Evolutionary conservation across 2,329 filamentous ascomycete genomes (phyloP).

Genomic region (Phialocephala subalpina): DNA sequence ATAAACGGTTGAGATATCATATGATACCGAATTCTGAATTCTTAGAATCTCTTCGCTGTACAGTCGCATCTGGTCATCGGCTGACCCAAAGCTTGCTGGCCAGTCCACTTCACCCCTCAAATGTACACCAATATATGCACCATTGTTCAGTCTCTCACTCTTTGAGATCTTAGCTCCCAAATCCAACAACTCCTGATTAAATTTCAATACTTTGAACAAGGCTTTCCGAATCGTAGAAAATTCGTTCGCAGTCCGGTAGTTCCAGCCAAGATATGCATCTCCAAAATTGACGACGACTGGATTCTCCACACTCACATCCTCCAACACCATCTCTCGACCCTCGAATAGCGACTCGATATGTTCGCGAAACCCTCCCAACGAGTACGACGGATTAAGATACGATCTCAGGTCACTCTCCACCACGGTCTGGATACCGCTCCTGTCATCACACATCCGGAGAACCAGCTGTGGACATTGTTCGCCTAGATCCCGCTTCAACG

Average conservation of each 20-base stretch:
- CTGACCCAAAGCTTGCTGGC: constrained; percentile 29
- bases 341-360: constrained; percentile 8
- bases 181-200: constrained; percentile 28
- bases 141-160: constrained; percentile 23
- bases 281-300: constrained; percentile 32
- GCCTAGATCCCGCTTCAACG: constrained; percentile 16
- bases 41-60: constrained; percentile 30
- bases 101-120: constrained; percentile 37
- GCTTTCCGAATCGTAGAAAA: constrained; percentile 31
- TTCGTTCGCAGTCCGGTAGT: constrained; percentile 32
- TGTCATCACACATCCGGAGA: constrained; percentile 31
- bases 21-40: constrained; percentile 11
- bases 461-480: constrained; percentile 31
- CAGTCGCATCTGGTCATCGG: constrained; percentile 29
- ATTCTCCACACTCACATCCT: constrained; percentile 20
- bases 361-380: constrained; percentile 22
- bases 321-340: background rate
- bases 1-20: constrained; percentile 28
- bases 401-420: constrained; percentile 17
- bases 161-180: constrained; percentile 26
- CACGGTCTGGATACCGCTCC: constrained; percentile 26
- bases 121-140: constrained; percentile 36
- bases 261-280: constrained; percentile 34
- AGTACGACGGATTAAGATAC: constrained; percentile 20
- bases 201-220: constrained; percentile 34